Base-by-base conservation (phyloP, 2,329 filamentous ascomycete species). In the Aspergillus persii region DNA sequence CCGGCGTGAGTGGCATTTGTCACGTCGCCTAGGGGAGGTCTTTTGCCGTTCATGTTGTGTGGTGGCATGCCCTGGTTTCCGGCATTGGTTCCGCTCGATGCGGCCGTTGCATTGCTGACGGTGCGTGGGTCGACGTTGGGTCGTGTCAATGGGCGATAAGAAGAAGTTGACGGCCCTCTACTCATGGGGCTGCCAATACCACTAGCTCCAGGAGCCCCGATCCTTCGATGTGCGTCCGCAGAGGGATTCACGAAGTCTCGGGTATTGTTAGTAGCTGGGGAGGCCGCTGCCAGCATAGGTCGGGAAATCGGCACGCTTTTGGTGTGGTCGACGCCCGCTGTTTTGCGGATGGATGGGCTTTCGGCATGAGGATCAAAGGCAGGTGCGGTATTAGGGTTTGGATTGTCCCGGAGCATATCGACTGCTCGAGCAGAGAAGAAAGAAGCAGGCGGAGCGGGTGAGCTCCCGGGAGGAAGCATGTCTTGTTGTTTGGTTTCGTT, bases 281-380 rank as follows among this genome's bases (percentile, higher is more conserved):
- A 73, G 30, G 65, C 63, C 8, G 63, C 53, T 4, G 68, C 53
- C 6, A 75, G 60, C 71, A 75, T 76, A 7, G 73, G 73, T 62
- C 83, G 84, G 3, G 83, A 83, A 2, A 96, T 78, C 0, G 92
- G 91, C 54, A 89, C 88, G 4, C 90, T 93, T 54, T 86, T 88
- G 26, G 79, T 86, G 70, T 96, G 91, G 69, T 97, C 92, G 44
- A 97, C 84, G 2, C 93, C 93, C 0, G 90, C 89, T 0, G 94
- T 97, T 71, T 94, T 93, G 61, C 91, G 86, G 70, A 96, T 92
- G 0, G 92, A 95, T 0, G 93, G 92, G 61, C 88, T 91, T 68
- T 93, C 89, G 5, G 86, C 83, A 59, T 87, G 87, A 2, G 89
- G 89, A 66, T 93, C 89, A 73, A 93, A 94, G 27, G 82, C 79